A percentile compares a stretch with the other conserved stretches of the same genome.
Evolutionary conservation across 176 grass and related monocot genomes (phyloP).

Genomic region (Triticum turgidum): DNA sequence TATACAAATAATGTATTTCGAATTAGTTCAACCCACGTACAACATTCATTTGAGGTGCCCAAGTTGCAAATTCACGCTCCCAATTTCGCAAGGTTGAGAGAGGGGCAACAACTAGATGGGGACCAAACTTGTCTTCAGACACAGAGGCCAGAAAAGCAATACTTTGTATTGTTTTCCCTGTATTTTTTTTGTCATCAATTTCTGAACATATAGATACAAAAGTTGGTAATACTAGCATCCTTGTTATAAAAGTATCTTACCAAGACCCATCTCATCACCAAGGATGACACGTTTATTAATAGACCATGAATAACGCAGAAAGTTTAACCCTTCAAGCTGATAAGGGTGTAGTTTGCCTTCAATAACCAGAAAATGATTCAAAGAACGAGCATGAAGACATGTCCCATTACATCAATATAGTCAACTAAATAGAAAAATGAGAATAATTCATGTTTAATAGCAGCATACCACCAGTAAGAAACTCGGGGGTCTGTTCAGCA

Average conservation of each 20-base stretch:
- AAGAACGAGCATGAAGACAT: conserved; percentile 9
- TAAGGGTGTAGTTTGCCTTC: conserved; percentile 88
- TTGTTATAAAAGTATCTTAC: conserved; percentile 50
- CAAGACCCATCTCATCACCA: conserved; percentile 99
- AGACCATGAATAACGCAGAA: conserved; percentile 88
- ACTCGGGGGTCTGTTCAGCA: conserved; percentile 66
- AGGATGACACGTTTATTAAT: conserved; percentile 90
- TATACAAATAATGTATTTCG: conserved; percentile 23
- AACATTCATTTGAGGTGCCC: conserved; percentile 97
- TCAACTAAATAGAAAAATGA: conserved; percentile 29
- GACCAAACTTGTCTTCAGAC: conserved; percentile 75
- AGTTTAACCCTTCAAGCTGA: conserved; percentile 95
- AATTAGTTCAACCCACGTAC: conserved; percentile 58
- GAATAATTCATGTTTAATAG: conserved; percentile 30
- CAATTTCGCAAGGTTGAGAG: conserved; percentile 95
- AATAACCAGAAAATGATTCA: conserved; percentile 35
- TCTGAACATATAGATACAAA: conserved; percentile 20
- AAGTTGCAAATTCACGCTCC: conserved; percentile 98
- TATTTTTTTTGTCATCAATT: conserved; percentile 20
- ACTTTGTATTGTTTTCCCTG: conserved; percentile 99
- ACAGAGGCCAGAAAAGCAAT: conserved; percentile 96
- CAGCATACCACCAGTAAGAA: conserved; percentile 71
- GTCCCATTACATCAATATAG: conserved; percentile 1
- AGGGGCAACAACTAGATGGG: conserved; percentile 93
- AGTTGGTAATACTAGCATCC: neutral